These are phyloP conservation scores for Candida anglica DNA, from an alignment of 805 yeast species.

Conservation along the genomic window DNA sequence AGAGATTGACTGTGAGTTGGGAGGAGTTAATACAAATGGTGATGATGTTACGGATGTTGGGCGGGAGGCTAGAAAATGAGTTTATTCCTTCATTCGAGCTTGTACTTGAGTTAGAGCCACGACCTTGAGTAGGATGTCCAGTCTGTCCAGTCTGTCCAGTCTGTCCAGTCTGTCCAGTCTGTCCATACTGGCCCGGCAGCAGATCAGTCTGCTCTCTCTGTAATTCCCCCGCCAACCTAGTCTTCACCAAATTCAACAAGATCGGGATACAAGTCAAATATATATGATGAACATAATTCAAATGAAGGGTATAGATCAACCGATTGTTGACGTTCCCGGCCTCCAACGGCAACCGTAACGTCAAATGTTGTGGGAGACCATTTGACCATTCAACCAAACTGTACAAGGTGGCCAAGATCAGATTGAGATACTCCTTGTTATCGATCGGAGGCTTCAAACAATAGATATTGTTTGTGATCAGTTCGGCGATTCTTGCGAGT, in stretches of 20 bases:
- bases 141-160: too few relatives aligned
- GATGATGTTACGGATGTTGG: constrained; percentile 15
- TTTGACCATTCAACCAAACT: constrained; percentile 18
- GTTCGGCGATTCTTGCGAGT: constrained; percentile 20
- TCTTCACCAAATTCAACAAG: constrained; percentile 16
- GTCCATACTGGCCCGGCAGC: too few relatives aligned
- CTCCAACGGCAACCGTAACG: constrained; percentile 10
- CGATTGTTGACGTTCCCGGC: constrained; percentile 10
- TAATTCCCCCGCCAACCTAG: constrained; percentile 7
- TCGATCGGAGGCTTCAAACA: constrained; percentile 11
- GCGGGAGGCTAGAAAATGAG: constrained; percentile 11
- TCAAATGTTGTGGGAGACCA: constrained; percentile 14
- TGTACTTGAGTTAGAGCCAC: too few relatives aligned
- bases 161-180: too few relatives aligned
- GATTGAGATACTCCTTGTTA: constrained; percentile 12
- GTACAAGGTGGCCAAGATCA: constrained; percentile 11
- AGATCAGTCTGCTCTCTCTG: too few relatives aligned
- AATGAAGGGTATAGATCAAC: constrained; percentile 20
- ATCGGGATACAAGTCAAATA: constrained; percentile 23
- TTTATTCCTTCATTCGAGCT: neutral
- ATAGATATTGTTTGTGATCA: constrained; percentile 18
- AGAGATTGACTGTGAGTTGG: constrained; percentile 20
- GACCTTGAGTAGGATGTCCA: too few relatives aligned
- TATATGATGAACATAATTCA: constrained; percentile 25
- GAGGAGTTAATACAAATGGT: constrained; percentile 14